phyloP scores from a whole-genome alignment of 2,329 filamentous ascomycete genomes.

The Fusarium sp. region DNA sequence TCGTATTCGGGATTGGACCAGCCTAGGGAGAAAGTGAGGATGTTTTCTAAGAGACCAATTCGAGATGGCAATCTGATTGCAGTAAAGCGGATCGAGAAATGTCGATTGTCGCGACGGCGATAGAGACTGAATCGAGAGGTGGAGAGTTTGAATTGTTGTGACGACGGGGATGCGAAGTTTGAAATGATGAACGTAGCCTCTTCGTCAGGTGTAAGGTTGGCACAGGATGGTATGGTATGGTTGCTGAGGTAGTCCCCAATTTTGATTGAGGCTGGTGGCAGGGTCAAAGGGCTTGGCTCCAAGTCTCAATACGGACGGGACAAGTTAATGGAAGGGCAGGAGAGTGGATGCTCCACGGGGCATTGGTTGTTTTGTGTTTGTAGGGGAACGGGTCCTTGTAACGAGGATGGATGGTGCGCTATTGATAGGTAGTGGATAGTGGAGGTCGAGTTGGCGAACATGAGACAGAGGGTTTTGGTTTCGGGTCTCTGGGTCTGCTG shows the following conservation, averaged over 20 bases:
- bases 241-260: slow-evolving; percentile 36
- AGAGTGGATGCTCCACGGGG: slow-evolving; percentile 24
- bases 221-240: slow-evolving; percentile 4
- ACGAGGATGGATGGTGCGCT: slow-evolving; percentile 11
- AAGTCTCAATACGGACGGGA: slow-evolving; percentile 21
- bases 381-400: slow-evolving; percentile 25
- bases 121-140: slow-evolving; percentile 12
- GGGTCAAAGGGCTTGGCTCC: slow-evolving; percentile 31
- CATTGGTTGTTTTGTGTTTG: slow-evolving; percentile 29
- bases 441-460: background rate
- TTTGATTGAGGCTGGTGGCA: slow-evolving; percentile 42
- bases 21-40: slow-evolving; percentile 14
- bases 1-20: slow-evolving; percentile 31
- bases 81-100: slow-evolving; percentile 18
- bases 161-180: slow-evolving; percentile 27
- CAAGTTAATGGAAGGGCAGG: background rate
- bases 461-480: slow-evolving; percentile 11
- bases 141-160: slow-evolving; percentile 23
- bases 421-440: slow-evolving; percentile 3
- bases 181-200: slow-evolving; percentile 47
- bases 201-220: slow-evolving; percentile 34
- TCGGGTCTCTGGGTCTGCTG: background rate
- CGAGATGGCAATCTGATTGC: background rate
- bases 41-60: slow-evolving; percentile 6
- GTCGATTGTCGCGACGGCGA: slow-evolving; percentile 31